Evolutionary conservation across 495 filamentous ascomycete genomes (phyloP), one percentile per base, ranked within the genome.

Genomic region (Penicillium fimorum): DNA sequence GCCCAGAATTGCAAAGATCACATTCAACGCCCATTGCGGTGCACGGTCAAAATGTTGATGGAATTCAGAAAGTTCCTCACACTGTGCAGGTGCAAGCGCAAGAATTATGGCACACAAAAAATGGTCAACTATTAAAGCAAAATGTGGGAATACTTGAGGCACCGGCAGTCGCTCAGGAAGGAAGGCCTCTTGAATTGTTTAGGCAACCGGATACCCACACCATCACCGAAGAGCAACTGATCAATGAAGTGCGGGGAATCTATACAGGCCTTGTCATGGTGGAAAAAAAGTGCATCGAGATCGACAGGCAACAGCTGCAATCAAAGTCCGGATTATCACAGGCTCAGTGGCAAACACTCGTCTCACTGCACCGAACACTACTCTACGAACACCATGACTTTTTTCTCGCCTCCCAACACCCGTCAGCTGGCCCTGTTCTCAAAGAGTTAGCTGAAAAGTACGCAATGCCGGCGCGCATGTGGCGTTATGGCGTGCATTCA

Each of bases 341-440:
- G 46, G 76, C 84, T 33, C 84, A 91, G 58, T 92, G 86, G 87
- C 85, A 89, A 59, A 84, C 84, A 0, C 62, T 92, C 12, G 87
- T 90, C 51, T 84, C 84, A 3, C 66, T 91, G 1, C 90, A 94
- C 62, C 73, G 84, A 11, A 89, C 87, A 0, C 67, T 93, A 2
- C 70, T 93, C 1, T 82, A 90, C 56, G 89, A 93, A 54, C 86
- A 91, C 56, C 87, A 93, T 58, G 89, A 92, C 56, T 92, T 93
- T 61, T 87, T 94, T 50, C 68, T 93, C 1, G 89, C 88, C 0
- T 86, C 84, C 1, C 88, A 92, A 56, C 88, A 93, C 59, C 88
- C 88, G 0, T 82, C 81, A 0, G 87, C 88, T 0, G 84, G 75
- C 45, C 75, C 75, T 1, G 79, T 81, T 3, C 56, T 93, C 2